Base-by-base conservation (phyloP, 2,329 filamentous ascomycete genomes). In the Neofusicoccum laricinum region DNA sequence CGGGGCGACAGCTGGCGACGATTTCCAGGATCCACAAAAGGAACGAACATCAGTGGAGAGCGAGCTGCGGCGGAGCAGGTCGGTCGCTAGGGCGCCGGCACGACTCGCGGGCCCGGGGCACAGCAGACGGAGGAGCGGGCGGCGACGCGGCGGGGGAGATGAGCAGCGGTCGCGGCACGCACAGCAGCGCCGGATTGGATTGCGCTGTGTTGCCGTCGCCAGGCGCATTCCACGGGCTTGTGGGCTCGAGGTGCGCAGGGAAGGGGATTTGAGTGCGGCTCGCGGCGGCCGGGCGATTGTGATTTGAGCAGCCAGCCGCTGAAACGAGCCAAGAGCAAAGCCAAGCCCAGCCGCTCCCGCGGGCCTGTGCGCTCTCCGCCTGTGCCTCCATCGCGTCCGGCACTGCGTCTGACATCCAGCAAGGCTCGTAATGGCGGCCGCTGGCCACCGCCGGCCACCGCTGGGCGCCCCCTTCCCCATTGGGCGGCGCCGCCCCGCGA, bases 391-490 rank as follows among this genome's bases (percentile, higher is more conserved):
- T 30, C 25, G 25, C 55, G 55, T 19, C 40, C 55, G 55, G 11
- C 36, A 59, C 12, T 40, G 40, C 55, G 55, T 59, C 55, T 59
- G 55, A 59, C 55, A 46, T 25, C 41, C 55, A 45, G 55, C 55
- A 59, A 59, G 55, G 55, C 53, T 15, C 21, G 40, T 30, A 30
- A 30, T 30, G 12, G 36, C n/a, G 30, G 3, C 32, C 14, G 32
- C 32, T 30, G 49, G 49, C 50, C 30, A 17, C 48, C 25, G 48
- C 48, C 32, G 49, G 32, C 19, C 15, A 8, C 30, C 2, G 48
- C 48, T 34, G 19, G 19, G 5, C 38, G 51, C 36, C 6, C 12
- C 36, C 21, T 14, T 41, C 17, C 51, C 17, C 50, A 55, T 55
- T 55, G 50, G 50, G 25, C 19, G 17, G 49, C 49, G 19, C 15